Evolutionary conservation across 768 basidiomycete species (phyloP).

Genomic region (Russula sp.): DNA sequence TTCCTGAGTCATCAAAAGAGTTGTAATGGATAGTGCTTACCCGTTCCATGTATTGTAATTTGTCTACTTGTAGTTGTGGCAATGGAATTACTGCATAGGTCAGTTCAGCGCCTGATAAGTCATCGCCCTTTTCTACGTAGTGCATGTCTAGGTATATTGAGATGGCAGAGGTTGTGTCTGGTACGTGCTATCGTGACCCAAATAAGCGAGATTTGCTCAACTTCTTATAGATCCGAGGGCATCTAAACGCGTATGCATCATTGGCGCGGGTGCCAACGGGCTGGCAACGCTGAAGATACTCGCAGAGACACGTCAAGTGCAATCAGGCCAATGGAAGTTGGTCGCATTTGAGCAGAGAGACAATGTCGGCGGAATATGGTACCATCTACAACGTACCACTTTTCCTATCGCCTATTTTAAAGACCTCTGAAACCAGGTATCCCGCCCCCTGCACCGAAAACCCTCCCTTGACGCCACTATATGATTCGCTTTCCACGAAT

Average conservation of each 20-base stretch:
- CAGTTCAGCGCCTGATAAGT: no score
- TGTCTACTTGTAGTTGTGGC: neutral
- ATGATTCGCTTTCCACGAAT: conserved; percentile 81
- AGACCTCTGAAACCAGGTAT: conserved; percentile 41
- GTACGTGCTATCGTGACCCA: neutral
- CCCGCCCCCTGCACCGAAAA: conserved; percentile 50
- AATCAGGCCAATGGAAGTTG: conserved; percentile 59
- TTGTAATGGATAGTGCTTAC: no score
- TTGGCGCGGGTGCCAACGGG: conserved; percentile 77
- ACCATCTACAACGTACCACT: neutral
- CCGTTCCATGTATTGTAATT: neutral
- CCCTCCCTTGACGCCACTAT: conserved; percentile 65
- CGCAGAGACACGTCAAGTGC: conserved; percentile 55
- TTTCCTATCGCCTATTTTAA: neutral
- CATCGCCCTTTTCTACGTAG: no score
- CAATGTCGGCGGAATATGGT: conserved; percentile 78
- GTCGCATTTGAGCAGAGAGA: conserved; percentile 62
- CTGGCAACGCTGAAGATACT: conserved; percentile 66
- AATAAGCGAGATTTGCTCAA: neutral
- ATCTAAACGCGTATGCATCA: conserved; percentile 54
- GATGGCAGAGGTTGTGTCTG: conserved; percentile 13
- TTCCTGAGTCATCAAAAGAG: no score
- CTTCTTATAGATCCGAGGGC: conserved; percentile 2
- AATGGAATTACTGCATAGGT: no score
- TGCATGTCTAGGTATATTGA: neutral